Base-by-base conservation (phyloP, 2,329 filamentous ascomycete genomes). In the Rachicladosporium sp. region DNA sequence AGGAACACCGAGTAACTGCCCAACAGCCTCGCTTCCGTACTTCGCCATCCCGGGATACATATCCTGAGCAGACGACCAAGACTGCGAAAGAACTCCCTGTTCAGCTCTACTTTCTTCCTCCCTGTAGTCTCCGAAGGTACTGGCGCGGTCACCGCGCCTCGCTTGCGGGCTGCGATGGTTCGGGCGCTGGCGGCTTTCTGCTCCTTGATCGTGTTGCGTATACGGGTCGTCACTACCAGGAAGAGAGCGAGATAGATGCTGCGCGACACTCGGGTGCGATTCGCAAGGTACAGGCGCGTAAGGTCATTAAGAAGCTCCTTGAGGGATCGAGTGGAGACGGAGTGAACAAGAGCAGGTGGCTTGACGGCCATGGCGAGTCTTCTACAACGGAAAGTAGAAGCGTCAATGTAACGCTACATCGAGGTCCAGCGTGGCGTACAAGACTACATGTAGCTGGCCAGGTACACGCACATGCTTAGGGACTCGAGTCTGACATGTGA, bases 1-100 rank as follows among this genome's bases (percentile, higher is more conserved):
- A 98, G 66, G 59, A 98, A 98, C 52, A 96, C 77, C 56, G 82
- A 94, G 60, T 98, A 91, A 63, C 85, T 93, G 51, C 89, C 71
- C 43, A 98, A 67, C 51, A 98, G 66, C 47, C 88, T 69, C 27
- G 89, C 70, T 68, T 98, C 91, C 59, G 88, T 88, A 62, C 82
- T 93, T 56, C 75, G 74, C 80, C 84, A 93, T 35, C 87, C 82
- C 0, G 91, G 91, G 46, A 98, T 80, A 35, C 93, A 87, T 55
- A 98, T 93, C 59, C 72, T 78, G 49, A 95, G 60, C 53, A 98
- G 64, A 31, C 80, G 72, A 49, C 91, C 66, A 50, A 98, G 63
- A 44, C 80, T 86, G 49, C 78, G 77, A 59, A 84, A 80, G 60
- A 85, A 85, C 51, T 95, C 89, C 54, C 86, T 74, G 60, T 98